Conservation (phyloP, 768 basidiomycete species). For the Pleurotus cornucopiae region DNA sequence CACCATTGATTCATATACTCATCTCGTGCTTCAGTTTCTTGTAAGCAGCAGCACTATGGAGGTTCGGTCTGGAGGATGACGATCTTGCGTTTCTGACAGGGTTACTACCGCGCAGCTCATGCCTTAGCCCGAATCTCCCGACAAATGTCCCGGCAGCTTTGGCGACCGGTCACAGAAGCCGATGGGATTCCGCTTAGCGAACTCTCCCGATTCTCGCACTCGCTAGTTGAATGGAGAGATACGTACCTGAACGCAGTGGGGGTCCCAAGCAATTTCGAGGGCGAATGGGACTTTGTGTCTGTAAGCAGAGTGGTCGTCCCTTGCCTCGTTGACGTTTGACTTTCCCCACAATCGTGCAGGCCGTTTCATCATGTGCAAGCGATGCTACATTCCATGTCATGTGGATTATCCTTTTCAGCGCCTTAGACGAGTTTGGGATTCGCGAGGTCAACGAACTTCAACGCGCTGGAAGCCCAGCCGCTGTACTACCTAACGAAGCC, state of each 20-base stretch:
- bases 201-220: constrained; percentile 50
- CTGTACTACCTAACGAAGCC: constrained; percentile 31
- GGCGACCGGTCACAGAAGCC: constrained; percentile 71
- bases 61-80: background rate
- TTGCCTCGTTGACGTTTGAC: constrained; percentile 7
- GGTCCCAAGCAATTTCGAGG: constrained; percentile 80
- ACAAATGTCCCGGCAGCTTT: constrained; percentile 75
- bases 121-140: constrained; percentile 81
- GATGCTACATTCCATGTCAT: constrained; percentile 90
- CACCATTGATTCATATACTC: constrained; percentile 10
- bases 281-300: constrained; percentile 86
- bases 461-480: constrained; percentile 28
- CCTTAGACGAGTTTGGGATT: constrained; percentile 82
- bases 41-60: constrained; percentile 34
- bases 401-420: constrained; percentile 83
- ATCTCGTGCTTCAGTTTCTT: constrained; percentile 47
- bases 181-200: constrained; percentile 73
- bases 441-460: constrained; percentile 59
- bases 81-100: constrained; percentile 35
- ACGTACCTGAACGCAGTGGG: constrained; percentile 75
- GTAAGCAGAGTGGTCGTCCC: background rate
- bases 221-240: constrained; percentile 71
- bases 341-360: constrained; percentile 22
- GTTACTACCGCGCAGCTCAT: constrained; percentile 80
- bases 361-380: constrained; percentile 63